These are phyloP conservation scores for Mangifera indica DNA, from an alignment of 345 rosid species.

Conservation along the genomic window DNA sequence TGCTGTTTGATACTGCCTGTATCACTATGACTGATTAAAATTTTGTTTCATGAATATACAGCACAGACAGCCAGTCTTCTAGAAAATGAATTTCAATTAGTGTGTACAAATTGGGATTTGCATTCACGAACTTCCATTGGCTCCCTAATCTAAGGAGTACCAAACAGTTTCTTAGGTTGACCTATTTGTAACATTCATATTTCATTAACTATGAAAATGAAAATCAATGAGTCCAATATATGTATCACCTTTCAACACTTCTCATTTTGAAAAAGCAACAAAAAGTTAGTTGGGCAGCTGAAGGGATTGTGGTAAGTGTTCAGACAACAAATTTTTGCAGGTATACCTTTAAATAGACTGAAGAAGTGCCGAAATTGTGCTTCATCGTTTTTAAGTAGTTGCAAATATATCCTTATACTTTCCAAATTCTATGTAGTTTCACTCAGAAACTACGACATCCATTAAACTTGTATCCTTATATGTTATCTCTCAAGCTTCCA, in stretches of 20 bases:
- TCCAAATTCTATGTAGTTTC: not conserved
- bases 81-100: not conserved
- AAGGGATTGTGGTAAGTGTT: not conserved
- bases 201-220: not conserved
- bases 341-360: not conserved
- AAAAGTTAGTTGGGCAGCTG: constrained; percentile 3
- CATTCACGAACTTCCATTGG: not conserved
- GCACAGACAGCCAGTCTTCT: not conserved
- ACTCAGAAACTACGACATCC: too few relatives aligned
- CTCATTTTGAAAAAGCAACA: constrained; percentile 17
- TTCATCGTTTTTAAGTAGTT: not conserved
- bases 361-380: constrained; percentile 12
- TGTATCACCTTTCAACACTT: constrained; percentile 3
- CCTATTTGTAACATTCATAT: not conserved
- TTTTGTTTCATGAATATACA: not conserved
- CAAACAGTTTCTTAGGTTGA: constrained; percentile 7
- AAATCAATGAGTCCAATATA: not conserved
- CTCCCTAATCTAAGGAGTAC: not conserved
- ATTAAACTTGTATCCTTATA: not conserved
- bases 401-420: not conserved
- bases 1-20: not conserved
- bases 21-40: not conserved
- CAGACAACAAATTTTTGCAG: too few relatives aligned
- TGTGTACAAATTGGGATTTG: not conserved
- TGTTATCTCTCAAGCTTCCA: not conserved